phyloP scores from a whole-genome alignment of 192 early-diverging fungal genomes.

The Oehlia diaphana region DNA sequence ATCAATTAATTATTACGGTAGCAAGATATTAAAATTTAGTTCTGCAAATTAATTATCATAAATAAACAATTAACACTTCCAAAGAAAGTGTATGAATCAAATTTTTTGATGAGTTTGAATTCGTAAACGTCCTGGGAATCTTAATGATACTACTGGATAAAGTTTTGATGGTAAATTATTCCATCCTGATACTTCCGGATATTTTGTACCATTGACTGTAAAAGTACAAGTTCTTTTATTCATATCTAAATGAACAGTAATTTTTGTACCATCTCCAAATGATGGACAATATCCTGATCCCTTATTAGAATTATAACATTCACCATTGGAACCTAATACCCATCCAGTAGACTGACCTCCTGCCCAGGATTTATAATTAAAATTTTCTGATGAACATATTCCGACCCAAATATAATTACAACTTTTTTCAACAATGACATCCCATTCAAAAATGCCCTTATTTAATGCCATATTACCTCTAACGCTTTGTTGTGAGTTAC shows the following conservation, averaged over 20 bases:
- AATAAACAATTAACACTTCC: too few species aligned
- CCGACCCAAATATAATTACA: neutral
- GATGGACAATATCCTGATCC: neutral
- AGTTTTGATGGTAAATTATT: conserved; percentile 20
- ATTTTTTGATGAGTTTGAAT: neutral
- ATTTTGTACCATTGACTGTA: conserved; percentile 7
- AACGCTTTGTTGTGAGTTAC: neutral
- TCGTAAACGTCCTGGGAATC: neutral
- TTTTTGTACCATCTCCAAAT: neutral
- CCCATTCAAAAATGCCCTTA: conserved; percentile 9
- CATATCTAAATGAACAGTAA: conserved; percentile 30
- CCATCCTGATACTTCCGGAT: neutral
- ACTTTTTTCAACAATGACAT: conserved; percentile 2
- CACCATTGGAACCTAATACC: conserved; percentile 1
- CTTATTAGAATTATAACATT: neutral
- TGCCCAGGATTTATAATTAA: neutral
- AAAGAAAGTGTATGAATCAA: too few species aligned
- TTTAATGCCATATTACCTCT: neutral
- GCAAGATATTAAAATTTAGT: too few species aligned
- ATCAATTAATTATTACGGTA: too few species aligned
- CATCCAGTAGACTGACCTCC: neutral
- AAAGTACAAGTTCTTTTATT: conserved; percentile 1
- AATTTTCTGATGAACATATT: neutral
- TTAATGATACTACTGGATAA: conserved; percentile 15
- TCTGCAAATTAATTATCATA: too few species aligned